Evolutionary conservation across 257 asterid genomes (phyloP).

Genomic region (Solanum sitiens): DNA sequence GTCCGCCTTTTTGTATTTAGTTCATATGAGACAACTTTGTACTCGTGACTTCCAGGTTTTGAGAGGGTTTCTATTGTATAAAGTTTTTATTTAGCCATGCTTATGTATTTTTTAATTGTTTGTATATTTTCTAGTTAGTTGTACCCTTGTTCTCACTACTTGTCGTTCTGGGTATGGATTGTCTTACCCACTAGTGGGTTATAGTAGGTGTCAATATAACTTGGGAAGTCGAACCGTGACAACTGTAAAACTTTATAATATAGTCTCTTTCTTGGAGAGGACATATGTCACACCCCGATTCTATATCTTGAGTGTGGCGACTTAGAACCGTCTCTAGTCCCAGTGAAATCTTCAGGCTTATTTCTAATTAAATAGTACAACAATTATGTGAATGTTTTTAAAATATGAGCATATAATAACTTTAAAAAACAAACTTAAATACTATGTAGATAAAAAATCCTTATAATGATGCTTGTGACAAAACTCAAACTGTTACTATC

Average conservation of each 20-base stretch:
- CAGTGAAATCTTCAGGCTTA: background rate
- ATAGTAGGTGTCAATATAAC: background rate
- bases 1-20: background rate
- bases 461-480: background rate
- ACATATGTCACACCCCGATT: background rate
- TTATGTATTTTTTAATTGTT: too few relatives aligned
- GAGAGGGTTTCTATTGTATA: background rate
- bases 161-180: background rate
- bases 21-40: background rate
- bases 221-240: background rate
- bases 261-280: background rate
- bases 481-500: too few relatives aligned
- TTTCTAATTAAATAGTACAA: too few relatives aligned
- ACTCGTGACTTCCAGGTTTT: background rate
- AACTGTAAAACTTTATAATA: background rate
- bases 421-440: too few relatives aligned
- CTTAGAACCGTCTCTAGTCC: background rate
- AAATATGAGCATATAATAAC: background rate
- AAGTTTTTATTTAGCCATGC: background rate
- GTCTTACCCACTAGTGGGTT: background rate
- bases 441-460: background rate
- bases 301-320: background rate
- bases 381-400: background rate
- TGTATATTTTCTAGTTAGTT: too few relatives aligned
- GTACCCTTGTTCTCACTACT: too few relatives aligned